A percentile compares a stretch with the other conserved stretches of the same genome.
Evolutionary conservation across 1,139 yeast species (phyloP).

Genomic region (Taiozyma sp.): DNA sequence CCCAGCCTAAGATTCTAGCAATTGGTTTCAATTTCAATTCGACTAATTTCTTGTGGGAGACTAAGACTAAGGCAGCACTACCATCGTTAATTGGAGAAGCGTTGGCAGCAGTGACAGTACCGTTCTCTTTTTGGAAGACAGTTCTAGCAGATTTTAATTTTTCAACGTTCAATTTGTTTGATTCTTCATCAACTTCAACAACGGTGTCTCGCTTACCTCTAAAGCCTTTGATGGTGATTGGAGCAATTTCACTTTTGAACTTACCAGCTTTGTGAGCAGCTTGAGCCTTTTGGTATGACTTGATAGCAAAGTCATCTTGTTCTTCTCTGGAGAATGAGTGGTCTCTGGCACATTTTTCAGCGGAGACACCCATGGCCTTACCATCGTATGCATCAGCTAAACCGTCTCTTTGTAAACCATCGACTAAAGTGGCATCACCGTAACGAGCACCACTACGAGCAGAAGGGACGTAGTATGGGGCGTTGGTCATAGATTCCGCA

Average conservation of each 20-base stretch:
- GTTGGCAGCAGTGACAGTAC: conserved; percentile 95
- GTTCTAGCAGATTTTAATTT: conserved; percentile 80
- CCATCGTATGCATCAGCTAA: conserved; percentile 83
- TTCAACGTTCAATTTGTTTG: conserved; percentile 65
- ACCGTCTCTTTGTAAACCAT: conserved; percentile 90
- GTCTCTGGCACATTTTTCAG: conserved; percentile 89
- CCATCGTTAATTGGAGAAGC: conserved; percentile 96
- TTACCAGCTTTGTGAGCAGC: conserved; percentile 75
- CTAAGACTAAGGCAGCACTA: conserved; percentile 89
- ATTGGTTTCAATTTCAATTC: conserved; percentile 84
- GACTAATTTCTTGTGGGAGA: conserved; percentile 73
- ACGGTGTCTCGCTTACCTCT: conserved; percentile 89
- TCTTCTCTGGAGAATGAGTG: conserved; percentile 58
- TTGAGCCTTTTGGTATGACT: conserved; percentile 73
- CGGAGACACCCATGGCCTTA: conserved; percentile 91
- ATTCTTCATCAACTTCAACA: conserved; percentile 67
- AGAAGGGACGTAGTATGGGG: conserved; percentile 86
- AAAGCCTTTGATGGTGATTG: conserved; percentile 79
- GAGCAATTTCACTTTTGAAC: conserved; percentile 74
- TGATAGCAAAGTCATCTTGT: conserved; percentile 67
- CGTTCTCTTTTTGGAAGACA: conserved; percentile 85
- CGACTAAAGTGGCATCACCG: conserved; percentile 74
- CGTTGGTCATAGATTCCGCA: conserved; percentile 95
- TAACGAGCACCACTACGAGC: conserved; percentile 87
- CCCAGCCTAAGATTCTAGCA: conserved; percentile 90